Conservation (phyloP, 108 stramenopile genomes). For the Cylindrotheca fusiformis region DNA sequence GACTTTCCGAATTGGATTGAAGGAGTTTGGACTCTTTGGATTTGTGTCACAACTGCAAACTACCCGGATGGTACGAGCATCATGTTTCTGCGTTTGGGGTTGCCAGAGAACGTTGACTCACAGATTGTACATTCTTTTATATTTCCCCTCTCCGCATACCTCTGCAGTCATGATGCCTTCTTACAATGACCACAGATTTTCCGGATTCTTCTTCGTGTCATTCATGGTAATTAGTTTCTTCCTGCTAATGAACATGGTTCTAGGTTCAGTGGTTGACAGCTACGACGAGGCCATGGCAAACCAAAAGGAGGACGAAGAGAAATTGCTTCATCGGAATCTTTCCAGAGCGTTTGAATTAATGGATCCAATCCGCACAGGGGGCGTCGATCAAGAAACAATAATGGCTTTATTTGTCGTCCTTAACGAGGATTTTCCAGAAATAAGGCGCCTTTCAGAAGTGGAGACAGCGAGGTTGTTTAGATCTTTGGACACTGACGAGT, state of each 20-base stretch:
- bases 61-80: slow-evolving; percentile 54
- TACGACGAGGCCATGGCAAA: slow-evolving; percentile 54
- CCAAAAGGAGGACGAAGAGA: slow-evolving; percentile 24
- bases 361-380: slow-evolving; percentile 34
- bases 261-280: slow-evolving; percentile 55
- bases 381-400: slow-evolving; percentile 49
- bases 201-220: slow-evolving; percentile 61
- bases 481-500: slow-evolving; percentile 51
- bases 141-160: no score
- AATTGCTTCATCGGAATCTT: slow-evolving; percentile 34
- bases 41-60: slow-evolving; percentile 78
- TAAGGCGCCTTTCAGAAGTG: slow-evolving; percentile 46
- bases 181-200: slow-evolving; percentile 65
- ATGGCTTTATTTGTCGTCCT: slow-evolving; percentile 65
- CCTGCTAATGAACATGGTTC: slow-evolving; percentile 76
- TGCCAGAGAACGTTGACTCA: no score
- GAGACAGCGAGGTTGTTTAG: slow-evolving; percentile 51
- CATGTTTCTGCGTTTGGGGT: background rate
- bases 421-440: slow-evolving; percentile 75
- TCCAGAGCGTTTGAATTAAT: slow-evolving; percentile 57
- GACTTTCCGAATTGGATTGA: slow-evolving; percentile 65
- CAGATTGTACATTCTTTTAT: no score
- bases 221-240: slow-evolving; percentile 79
- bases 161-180: slow-evolving; percentile 67
- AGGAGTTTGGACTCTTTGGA: slow-evolving; percentile 67